A percentile compares a stretch with the other conserved stretches of the same genome.
Evolutionary conservation across 176 grass and related monocot species (phyloP).

Genomic region (Cenchrus americanus): DNA sequence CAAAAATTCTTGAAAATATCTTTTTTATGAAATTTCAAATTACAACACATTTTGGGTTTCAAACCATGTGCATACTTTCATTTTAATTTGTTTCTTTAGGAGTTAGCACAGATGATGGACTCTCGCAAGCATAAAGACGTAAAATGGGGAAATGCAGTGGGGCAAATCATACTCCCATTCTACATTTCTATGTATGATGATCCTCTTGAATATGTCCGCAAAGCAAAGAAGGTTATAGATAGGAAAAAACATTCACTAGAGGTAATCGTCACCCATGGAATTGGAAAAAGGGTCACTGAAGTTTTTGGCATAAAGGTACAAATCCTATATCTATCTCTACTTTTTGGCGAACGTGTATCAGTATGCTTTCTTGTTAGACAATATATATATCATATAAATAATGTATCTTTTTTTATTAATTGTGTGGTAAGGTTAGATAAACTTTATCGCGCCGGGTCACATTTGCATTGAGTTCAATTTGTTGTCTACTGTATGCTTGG

Average conservation of each 20-base stretch:
- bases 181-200: constrained; percentile 40
- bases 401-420: no score
- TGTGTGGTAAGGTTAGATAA: no score
- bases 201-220: constrained; percentile 56
- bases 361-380: neutral
- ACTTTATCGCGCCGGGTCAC: no score
- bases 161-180: constrained; percentile 41
- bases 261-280: constrained; percentile 43
- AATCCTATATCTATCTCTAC: no score
- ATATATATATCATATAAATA: no score
- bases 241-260: constrained; percentile 59
- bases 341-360: neutral
- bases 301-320: constrained; percentile 44
- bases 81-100: constrained; percentile 24
- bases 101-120: constrained; percentile 50
- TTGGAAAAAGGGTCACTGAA: constrained; percentile 25
- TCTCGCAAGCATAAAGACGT: constrained; percentile 3
- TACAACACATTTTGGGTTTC: neutral
- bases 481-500: no score
- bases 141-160: constrained; percentile 53
- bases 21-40: neutral
- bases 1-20: no score
- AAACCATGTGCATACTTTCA: neutral
- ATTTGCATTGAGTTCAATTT: no score
- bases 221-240: constrained; percentile 37